Evolutionary conservation across 176 grass and related monocot genomes (phyloP).

Genomic region (Avena eriantha): DNA sequence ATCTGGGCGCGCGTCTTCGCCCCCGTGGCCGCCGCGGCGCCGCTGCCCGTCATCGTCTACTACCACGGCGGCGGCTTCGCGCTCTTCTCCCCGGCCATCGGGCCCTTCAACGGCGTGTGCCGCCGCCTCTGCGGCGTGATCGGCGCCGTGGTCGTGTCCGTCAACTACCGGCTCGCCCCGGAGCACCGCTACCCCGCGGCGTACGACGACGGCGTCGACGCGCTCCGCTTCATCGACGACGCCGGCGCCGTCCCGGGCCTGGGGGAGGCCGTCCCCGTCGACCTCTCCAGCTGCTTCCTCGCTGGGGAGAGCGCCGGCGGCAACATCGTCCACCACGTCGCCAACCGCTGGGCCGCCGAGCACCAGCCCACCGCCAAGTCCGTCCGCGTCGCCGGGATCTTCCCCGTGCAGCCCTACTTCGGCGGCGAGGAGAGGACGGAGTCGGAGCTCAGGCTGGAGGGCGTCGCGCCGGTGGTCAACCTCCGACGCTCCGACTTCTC

Average conservation of each 20-base stretch:
- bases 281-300: constrained; percentile 61
- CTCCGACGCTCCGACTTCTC: constrained; percentile 30
- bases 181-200: constrained; percentile 24
- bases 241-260: constrained; percentile 23
- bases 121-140: constrained; percentile 49
- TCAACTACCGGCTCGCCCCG: constrained; percentile 33
- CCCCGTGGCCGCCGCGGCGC: neutral
- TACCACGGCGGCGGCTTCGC: constrained; percentile 85
- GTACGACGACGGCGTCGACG: constrained; percentile 28
- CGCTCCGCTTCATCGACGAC: constrained; percentile 13
- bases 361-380: neutral
- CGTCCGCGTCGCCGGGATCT: constrained; percentile 1
- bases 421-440: constrained; percentile 2
- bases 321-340: constrained; percentile 74
- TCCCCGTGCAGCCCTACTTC: constrained; percentile 35
- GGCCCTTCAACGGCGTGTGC: constrained; percentile 59
- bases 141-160: constrained; percentile 40
- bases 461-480: constrained; percentile 29
- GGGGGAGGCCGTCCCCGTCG: constrained; percentile 24
- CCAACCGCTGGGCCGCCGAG: constrained; percentile 52
- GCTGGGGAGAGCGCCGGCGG: constrained; percentile 75
- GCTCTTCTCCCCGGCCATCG: constrained; percentile 61
- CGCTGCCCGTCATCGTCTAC: constrained; percentile 59
- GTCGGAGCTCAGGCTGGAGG: constrained; percentile 23
- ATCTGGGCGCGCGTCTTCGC: constrained; percentile 69